Evolutionary conservation across 805 yeast species (phyloP), one percentile per base, ranked within the genome.

Genomic region (Lipomyces sp.): DNA sequence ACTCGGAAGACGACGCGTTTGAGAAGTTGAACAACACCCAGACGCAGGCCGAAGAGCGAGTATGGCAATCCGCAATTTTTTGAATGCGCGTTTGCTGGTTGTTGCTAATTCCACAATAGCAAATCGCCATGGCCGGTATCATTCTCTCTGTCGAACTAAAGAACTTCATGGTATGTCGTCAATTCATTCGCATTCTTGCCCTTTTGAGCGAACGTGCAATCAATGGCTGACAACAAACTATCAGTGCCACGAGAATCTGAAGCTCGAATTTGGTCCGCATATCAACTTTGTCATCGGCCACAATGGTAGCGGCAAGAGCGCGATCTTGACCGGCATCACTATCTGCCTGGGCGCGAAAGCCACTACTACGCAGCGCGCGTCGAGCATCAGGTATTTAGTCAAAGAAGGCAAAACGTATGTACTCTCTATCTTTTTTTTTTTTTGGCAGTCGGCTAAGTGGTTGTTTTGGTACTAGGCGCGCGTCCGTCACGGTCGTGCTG

Each of bases 281-380:
- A 73, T 93, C 64, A 93, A 93, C 64, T 80, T 93, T 83, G 85
- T 93, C 51, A 84, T 93, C 46, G 98, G 97, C 0, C 97, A 97
- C 11, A 93, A 93, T 65, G 99, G 99, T 32, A 80, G 95, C 0
- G 98, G 98, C 5, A 93, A 93, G 63, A 83, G 93, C 34, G 88
- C 98, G 0, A 79, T 93, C 61, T 90, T 93, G 3, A 86, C 96
- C 53, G 98, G 96, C 0, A 79, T 91, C 0, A 91, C 95, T 64
- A 72, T 93, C 31, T 95, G 96, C 0, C 70, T 93, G 16, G 91
- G 84, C 1, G 98, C 97, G 1, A 80, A 78, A 62, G 96, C 97
- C 0, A 74, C 82, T 19, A 87, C 82, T 43, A 91, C 98, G 0
- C 86, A 84, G 62, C 78, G 99, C 66, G 97, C 95, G 5, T 71